Evolutionary conservation across 2,329 filamentous ascomycete species (phyloP), one percentile per base, ranked within the genome.

Genomic region (Neofusicoccum ribis): DNA sequence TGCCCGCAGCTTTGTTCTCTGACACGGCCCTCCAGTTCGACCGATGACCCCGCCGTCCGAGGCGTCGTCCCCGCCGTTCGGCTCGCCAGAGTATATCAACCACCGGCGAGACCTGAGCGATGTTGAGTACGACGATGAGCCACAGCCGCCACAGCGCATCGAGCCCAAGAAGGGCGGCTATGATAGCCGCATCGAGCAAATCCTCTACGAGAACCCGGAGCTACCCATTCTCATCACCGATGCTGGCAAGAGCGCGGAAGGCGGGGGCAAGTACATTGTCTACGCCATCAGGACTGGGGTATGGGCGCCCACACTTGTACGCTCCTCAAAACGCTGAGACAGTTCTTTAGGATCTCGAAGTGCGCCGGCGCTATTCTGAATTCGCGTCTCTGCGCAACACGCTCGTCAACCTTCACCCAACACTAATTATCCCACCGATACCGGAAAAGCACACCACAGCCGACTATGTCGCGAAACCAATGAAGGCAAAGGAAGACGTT

Each of bases 391-490:
- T 99, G 65, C 88, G 95, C 72, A 89, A 93, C 72, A 94, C 94
- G 2, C 85, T 99, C 34, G 93, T 93, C 52, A 91, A 91, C 71
- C 85, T 99, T 68, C 96, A 99, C 75, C 95, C 96, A 7, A 99
- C 95, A 0, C 85, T 99, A 47, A 91, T 99, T 72, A 91, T 99
- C 61, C 96, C 95, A 7, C 95, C 95, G 3, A 99, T 99, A 72
- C 95, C 95, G 23, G 96, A 99, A 80, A 99, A 99, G 79, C 95
- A 99, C 78, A 95, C 93, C 51, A 96, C 99, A 90, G 94, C 94
- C 67, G 95, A 99, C 77, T 99, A 99, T 75, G 95, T 95, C 15
- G 93, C 96, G 34, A 98, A 97, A 72, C 95, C 96, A 1, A 99
- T 95, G 43, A 97, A 94, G 73, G 96, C 96, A 17, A 99, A 97